Base-by-base conservation (phyloP, 768 basidiomycete genomes). In the Amanita fuliginea region DNA sequence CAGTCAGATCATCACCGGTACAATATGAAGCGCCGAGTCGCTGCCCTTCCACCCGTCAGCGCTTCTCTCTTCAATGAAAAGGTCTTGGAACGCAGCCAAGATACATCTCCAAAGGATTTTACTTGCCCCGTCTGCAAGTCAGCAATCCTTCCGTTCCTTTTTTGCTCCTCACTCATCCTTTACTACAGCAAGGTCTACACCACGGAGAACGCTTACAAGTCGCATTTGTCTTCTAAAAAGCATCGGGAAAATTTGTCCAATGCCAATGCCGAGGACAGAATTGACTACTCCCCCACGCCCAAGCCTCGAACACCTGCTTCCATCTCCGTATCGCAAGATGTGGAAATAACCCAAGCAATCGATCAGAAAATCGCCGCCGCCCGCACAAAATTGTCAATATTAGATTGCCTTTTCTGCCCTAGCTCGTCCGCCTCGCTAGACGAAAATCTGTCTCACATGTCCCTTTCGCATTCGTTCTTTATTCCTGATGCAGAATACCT, bases 21-120 rank as follows among this genome's bases (percentile, higher is more conserved):
- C 68, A 99, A 99, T 62, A 91, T 97, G 82, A 95, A 95, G 72
- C 86, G 94, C 55, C 81, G 92, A 24, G 87, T 98, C 14, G 94
- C 95, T 2, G 80, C 77, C 4, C 75, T 99, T 1, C 86, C 90
- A 7, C 93, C 95, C 2, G 80, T 99, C 58, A 82, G 80, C 51
- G 77, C 74, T 0, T 66, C 73, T 6, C 57, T 83, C 1, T 99
- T 97, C 68, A 84, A 93, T 57, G 78, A 90, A 59, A 98, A 97
- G 60, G 85, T 96, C 10, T 62, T 85, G 24, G 87, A 95, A 54
- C 70, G 89, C 56, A 71, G 79, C 13, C 73, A 78, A 39, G 85
- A 93, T 65, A 88, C 86, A 1, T 77, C 85, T 19, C 61, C 73
- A 1, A 78, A 78, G 51, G 76, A 75, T 7, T 72, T 75, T 7